These are phyloP conservation scores for Aspergillus arachidicola DNA, from an alignment of 2,329 filamentous ascomycete genomes.

Conservation along the genomic window DNA sequence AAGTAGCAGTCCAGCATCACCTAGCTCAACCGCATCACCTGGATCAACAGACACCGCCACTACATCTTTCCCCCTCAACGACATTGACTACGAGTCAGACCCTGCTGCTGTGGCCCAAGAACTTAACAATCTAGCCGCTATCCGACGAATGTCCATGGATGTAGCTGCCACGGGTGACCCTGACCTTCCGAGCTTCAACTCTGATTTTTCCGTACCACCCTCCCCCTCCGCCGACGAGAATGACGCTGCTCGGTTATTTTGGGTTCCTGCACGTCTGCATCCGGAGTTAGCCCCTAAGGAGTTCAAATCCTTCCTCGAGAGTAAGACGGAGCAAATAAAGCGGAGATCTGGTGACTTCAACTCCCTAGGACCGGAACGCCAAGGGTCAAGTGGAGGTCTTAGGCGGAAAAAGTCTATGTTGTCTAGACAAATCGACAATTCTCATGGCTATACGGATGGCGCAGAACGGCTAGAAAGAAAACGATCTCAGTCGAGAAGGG, in stretches of 20 bases:
- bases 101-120: constrained; percentile 89
- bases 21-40: constrained; percentile 59
- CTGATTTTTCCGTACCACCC: constrained; percentile 46
- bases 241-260: constrained; percentile 85
- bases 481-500: constrained; percentile 61
- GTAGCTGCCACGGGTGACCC: constrained; percentile 68
- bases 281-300: constrained; percentile 93
- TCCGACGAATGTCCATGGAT: constrained; percentile 93
- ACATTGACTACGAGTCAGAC: constrained; percentile 87
- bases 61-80: constrained; percentile 72
- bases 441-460: constrained; percentile 76
- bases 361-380: constrained; percentile 56
- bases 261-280: constrained; percentile 93
- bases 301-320: constrained; percentile 95
- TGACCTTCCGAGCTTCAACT: constrained; percentile 48
- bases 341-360: constrained; percentile 75
- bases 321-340: constrained; percentile 85
- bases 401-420: constrained; percentile 94
- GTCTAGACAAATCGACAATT: constrained; percentile 83
- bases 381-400: constrained; percentile 62
- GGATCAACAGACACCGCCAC: constrained; percentile 61
- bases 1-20: constrained; percentile 53
- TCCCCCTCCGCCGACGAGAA: constrained; percentile 68
- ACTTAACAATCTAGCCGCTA: constrained; percentile 85
- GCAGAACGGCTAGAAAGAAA: constrained; percentile 77